Evolutionary conservation across 495 filamentous ascomycete species (phyloP).

Genomic region (Rhizodiscina lignyota): DNA sequence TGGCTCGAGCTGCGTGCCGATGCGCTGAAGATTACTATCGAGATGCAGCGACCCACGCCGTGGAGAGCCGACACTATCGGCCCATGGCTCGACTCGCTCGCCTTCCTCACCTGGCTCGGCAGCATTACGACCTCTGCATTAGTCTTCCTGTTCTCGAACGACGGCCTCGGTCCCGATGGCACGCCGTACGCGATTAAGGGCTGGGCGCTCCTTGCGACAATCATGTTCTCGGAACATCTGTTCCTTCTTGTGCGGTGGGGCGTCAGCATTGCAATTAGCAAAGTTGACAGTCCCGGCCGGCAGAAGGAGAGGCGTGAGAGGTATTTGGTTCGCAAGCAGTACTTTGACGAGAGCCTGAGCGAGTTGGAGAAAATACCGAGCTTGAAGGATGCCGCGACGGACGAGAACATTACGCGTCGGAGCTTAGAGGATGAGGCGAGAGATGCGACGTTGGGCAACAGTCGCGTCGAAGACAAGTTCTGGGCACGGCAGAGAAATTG

Average conservation of each 20-base stretch:
- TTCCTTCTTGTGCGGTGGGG: slow-evolving; percentile 58
- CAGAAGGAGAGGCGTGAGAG: slow-evolving; percentile 65
- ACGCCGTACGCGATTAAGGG: slow-evolving; percentile 49
- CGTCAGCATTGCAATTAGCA: slow-evolving; percentile 52
- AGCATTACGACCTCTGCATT: slow-evolving; percentile 71
- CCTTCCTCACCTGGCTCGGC: slow-evolving; percentile 83
- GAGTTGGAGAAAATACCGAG: slow-evolving; percentile 15
- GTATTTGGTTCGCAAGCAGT: slow-evolving; percentile 54
- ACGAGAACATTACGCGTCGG: slow-evolving; percentile 14
- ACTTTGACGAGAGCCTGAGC: slow-evolving; percentile 45
- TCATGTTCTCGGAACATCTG: slow-evolving; percentile 76
- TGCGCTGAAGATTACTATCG: slow-evolving; percentile 83
- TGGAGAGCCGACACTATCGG: slow-evolving; percentile 84
- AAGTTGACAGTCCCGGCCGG: slow-evolving; percentile 69
- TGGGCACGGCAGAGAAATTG: slow-evolving; percentile 52
- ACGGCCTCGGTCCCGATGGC: slow-evolving; percentile 39
- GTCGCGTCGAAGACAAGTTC: slow-evolving; percentile 36
- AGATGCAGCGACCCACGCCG: slow-evolving; percentile 76
- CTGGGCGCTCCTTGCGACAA: slow-evolving; percentile 71
- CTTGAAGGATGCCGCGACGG: slow-evolving; percentile 16
- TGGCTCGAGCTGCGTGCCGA: slow-evolving; percentile 92
- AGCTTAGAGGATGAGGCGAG: slow-evolving; percentile 58
- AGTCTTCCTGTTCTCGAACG: slow-evolving; percentile 70
- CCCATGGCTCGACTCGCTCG: slow-evolving; percentile 77
- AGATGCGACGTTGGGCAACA: slow-evolving; percentile 28